Evolutionary conservation across 257 asterid genomes (phyloP).

Genomic region (Nicotiana benthamiana): DNA sequence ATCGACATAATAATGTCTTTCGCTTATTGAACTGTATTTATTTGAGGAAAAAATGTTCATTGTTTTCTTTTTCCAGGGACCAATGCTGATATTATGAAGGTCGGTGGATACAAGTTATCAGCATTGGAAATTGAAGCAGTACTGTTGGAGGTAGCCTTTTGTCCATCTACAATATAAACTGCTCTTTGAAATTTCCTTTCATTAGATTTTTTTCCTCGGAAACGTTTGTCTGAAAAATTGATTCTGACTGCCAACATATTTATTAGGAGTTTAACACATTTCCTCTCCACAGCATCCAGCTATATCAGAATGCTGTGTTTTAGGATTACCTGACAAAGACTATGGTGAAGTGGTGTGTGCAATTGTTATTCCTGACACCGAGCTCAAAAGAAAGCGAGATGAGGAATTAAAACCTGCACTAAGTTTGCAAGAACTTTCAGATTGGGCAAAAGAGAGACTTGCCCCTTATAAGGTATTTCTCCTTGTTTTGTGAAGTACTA

Average conservation of each 20-base stretch:
- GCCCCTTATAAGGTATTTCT: constrained; percentile 88
- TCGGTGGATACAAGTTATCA: constrained; percentile 88
- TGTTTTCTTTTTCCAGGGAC: constrained; percentile 45
- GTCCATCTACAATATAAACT: constrained; percentile 3
- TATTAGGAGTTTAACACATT: neutral
- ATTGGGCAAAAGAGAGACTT: constrained; percentile 86
- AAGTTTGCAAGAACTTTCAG: constrained; percentile 56
- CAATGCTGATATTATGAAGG: constrained; percentile 94
- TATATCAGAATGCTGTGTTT: constrained; percentile 74
- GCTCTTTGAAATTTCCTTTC: neutral
- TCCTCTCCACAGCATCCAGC: constrained; percentile 55
- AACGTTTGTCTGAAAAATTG: neutral
- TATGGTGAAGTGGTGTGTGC: constrained; percentile 86
- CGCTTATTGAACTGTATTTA: neutral
- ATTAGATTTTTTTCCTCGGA: neutral
- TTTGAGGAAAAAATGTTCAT: neutral
- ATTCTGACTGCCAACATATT: neutral
- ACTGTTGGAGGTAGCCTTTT: constrained; percentile 64
- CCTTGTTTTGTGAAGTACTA: neutral
- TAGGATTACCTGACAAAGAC: constrained; percentile 85
- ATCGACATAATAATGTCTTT: neutral
- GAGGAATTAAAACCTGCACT: constrained; percentile 66
- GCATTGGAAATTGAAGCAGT: constrained; percentile 94
- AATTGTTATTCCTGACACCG: constrained; percentile 60
- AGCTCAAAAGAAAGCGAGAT: constrained; percentile 38